These are phyloP conservation scores for Leishmania guyanensis DNA, from an alignment of 208 protist genomes.

Conservation along the genomic window DNA sequence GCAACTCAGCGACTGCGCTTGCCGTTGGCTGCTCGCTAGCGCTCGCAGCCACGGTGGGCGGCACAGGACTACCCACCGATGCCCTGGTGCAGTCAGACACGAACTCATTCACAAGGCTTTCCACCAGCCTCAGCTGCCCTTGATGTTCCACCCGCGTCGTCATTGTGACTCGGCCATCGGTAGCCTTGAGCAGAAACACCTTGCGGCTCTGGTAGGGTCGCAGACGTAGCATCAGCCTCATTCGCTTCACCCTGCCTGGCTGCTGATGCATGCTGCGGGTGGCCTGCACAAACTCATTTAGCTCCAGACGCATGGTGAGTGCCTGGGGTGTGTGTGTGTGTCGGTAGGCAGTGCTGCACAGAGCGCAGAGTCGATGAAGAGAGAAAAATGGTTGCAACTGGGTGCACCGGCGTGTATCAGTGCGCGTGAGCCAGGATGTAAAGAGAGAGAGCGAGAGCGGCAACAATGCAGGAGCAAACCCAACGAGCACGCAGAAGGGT, in stretches of 20 bases:
- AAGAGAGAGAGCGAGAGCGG: neutral
- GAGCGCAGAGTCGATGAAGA: too few species aligned
- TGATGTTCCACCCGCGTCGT: slow-evolving; percentile 66
- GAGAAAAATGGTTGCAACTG: too few species aligned
- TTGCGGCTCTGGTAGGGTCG: slow-evolving; percentile 47
- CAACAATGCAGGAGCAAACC: neutral
- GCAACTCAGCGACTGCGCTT: neutral
- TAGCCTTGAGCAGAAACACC: slow-evolving; percentile 68
- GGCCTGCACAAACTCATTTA: slow-evolving; percentile 63
- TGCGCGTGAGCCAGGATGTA: neutral
- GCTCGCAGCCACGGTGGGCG: neutral
- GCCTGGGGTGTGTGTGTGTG: neutral
- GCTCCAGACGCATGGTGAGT: slow-evolving; percentile 51
- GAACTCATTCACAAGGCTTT: slow-evolving; percentile 65
- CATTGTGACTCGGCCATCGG: slow-evolving; percentile 64
- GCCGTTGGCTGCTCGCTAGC: neutral
- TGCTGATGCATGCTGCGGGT: slow-evolving; percentile 57
- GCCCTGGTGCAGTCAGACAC: slow-evolving; percentile 52
- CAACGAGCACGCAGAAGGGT: neutral
- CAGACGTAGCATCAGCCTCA: slow-evolving; percentile 65
- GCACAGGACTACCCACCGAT: neutral
- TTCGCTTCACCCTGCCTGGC: slow-evolving; percentile 60
- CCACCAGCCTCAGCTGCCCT: slow-evolving; percentile 63
- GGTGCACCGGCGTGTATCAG: neutral
- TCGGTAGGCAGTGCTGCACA: neutral